Conservation (phyloP, 2,329 filamentous ascomycete genomes). For the Alternaria rosae region DNA sequence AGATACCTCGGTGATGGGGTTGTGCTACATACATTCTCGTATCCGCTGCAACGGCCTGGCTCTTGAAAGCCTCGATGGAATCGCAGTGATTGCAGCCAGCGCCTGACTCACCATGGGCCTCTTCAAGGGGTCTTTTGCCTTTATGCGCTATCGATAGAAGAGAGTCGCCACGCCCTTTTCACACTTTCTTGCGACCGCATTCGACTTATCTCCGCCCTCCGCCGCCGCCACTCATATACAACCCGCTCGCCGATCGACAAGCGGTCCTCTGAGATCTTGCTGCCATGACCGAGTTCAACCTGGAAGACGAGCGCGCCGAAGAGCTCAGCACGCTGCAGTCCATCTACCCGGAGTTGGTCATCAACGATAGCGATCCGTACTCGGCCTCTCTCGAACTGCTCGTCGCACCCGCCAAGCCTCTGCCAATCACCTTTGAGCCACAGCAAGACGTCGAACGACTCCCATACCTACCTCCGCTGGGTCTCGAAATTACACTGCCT, state of each 20-base stretch:
- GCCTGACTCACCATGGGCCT: constrained; percentile 26
- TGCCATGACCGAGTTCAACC: constrained; percentile 37
- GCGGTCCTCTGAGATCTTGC: neutral
- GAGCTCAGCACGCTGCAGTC: constrained; percentile 67
- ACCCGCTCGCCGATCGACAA: neutral
- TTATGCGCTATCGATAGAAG: constrained; percentile 17
- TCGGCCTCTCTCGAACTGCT: constrained; percentile 63
- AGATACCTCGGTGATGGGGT: neutral
- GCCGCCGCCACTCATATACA: constrained; percentile 4
- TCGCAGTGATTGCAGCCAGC: neutral
- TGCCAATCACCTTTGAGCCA: constrained; percentile 45
- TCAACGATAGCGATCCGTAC: constrained; percentile 53
- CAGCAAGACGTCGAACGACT: constrained; percentile 55
- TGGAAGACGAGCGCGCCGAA: constrained; percentile 65
- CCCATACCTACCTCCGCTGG: constrained; percentile 64
- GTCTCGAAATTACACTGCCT: constrained; percentile 61
- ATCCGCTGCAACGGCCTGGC: neutral
- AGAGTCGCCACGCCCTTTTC: constrained; percentile 26
- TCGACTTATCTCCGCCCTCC: constrained; percentile 19
- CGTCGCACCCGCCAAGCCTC: constrained; percentile 62
- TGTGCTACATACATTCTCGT: neutral
- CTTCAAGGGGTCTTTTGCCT: constrained; percentile 17
- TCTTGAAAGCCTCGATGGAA: neutral
- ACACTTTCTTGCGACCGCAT: constrained; percentile 1
- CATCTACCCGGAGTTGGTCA: constrained; percentile 67